Base-by-base conservation (phyloP, 2,329 filamentous ascomycete genomes). In the Penicillium polonicum region DNA sequence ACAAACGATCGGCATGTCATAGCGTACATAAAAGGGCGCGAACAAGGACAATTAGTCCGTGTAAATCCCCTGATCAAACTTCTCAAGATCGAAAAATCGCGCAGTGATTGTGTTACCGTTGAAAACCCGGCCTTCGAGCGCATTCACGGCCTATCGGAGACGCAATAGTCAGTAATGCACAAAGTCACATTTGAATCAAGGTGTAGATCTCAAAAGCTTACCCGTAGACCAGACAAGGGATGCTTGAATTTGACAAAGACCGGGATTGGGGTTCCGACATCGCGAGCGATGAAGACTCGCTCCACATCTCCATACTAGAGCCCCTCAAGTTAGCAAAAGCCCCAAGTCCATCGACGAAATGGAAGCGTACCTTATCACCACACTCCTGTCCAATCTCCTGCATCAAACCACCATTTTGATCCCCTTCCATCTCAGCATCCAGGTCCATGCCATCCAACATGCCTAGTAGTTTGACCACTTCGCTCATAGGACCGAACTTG, bases 361-460 rank as follows among this genome's bases (percentile, higher is more conserved):
- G 12, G 15, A 4, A n/a, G 62, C 70, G 64, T 70, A 88, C 85
- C 82, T 92, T 92, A 63, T 91, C 86, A 49, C 87, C 88, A 74
- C 95, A 97, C 71, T 96, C 91, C 69, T 97, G 91, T 7, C 94
- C 94, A 74, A 99, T 97, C 73, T 97, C 92, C 77, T 97, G 93
- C 65, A 93, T 88, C 50, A 99, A 78, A 15, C 83, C 82, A 13
- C 80, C 80, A 53, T 82, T 82, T 35, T 85, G 82, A 19, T 79
- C 76, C 13, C 81, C 77, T 58, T 87, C 84, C 48, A 96, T 85
- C 73, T 97, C 93, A n/a, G 80, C 82, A 57, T 88, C 84, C 44
- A 96, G 77, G 70, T 96, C 83, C 80, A 97, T 87, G 6, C 88
- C 90, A 60, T 94, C 87, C 1, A 97, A 83, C 90, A 97, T 97